Conservation (phyloP, 176 grass and related monocot species). For the Oropetium thomaeum region DNA sequence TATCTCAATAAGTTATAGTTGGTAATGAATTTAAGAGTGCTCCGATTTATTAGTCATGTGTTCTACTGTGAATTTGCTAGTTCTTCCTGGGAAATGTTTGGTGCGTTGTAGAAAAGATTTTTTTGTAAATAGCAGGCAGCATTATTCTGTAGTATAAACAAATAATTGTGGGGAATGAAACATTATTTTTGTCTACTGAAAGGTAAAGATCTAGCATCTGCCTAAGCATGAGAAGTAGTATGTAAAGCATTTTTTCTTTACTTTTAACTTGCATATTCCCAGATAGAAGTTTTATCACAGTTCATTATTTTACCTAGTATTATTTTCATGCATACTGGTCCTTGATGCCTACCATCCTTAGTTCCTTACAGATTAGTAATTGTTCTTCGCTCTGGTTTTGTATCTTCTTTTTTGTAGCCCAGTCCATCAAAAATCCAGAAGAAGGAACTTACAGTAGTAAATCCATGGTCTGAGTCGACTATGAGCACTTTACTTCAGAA, state of each 20-base stretch:
- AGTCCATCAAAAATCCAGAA: conserved; percentile 37
- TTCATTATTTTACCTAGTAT: neutral
- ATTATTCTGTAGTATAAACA: neutral
- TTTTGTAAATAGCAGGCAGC: neutral
- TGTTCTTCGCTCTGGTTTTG: neutral
- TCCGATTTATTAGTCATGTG: neutral
- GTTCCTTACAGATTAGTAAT: neutral
- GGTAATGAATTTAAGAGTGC: conserved; percentile 1
- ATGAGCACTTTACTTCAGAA: conserved; percentile 51
- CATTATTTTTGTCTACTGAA: neutral
- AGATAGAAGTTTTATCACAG: neutral
- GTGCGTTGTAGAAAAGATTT: neutral
- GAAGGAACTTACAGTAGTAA: conserved; percentile 40
- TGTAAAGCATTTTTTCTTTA: neutral
- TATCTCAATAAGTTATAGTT: neutral
- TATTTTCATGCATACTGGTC: conserved; percentile 26
- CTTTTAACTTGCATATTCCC: neutral
- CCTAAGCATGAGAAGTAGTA: conserved; percentile 5
- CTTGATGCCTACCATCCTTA: neutral
- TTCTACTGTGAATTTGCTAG: neutral
- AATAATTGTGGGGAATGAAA: neutral
- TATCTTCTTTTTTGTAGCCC: conserved; percentile 39
- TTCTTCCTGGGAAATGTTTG: neutral
- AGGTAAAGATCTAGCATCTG: neutral
- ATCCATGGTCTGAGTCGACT: conserved; percentile 77